Percentiles rank a stretch among this genome's conserved stretches.
Evolutionary conservation across 164 flowering plant genomes (phyloP).

Genomic region (Liriodendron chinense): DNA sequence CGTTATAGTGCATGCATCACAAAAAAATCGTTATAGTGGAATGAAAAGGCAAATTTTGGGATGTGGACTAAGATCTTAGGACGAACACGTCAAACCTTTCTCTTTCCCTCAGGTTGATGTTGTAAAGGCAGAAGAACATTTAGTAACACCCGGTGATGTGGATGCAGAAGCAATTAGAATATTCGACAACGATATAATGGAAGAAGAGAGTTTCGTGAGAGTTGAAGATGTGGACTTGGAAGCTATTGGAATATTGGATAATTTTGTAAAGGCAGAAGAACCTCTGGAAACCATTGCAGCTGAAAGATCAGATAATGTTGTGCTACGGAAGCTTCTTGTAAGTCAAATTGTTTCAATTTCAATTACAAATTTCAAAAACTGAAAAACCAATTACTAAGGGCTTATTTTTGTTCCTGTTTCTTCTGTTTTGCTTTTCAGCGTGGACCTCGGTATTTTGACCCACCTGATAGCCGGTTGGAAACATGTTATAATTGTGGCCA

Average conservation of each 20-base stretch:
- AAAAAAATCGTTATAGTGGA: too few relatives aligned
- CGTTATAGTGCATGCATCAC: too few relatives aligned
- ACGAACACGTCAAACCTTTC: not conserved
- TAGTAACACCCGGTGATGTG: not conserved
- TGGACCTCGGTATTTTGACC: conserved; percentile 73
- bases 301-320: conserved; percentile 30
- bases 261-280: not conserved
- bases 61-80: not conserved
- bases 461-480: conserved; percentile 40
- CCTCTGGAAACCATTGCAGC: not conserved
- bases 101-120: not conserved
- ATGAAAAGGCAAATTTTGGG: not conserved
- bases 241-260: not conserved
- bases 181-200: not conserved
- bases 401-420: conserved; percentile 3
- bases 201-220: not conserved
- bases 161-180: not conserved
- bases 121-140: not conserved
- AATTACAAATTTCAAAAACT: not conserved
- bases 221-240: not conserved
- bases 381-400: not conserved
- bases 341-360: conserved; percentile 21
- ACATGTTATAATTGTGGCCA: conserved; percentile 63
- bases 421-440: conserved; percentile 29
- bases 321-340: conserved; percentile 60